Percentiles rank a stretch among this genome's conserved stretches.
These are phyloP conservation scores for Verticillium tricorpus DNA, from an alignment of 2,329 filamentous ascomycete genomes.

Conservation along the genomic window DNA sequence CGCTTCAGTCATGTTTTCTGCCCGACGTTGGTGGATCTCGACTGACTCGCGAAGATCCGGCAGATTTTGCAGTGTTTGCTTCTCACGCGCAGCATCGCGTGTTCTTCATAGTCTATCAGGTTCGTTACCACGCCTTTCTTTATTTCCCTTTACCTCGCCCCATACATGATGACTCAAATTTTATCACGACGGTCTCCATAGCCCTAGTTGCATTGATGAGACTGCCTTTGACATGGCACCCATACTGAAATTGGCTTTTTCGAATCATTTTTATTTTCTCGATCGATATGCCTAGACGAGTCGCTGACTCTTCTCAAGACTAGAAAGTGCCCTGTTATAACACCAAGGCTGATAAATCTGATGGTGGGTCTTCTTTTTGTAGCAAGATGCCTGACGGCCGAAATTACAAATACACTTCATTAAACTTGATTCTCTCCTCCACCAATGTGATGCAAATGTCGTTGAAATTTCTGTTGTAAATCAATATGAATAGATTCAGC, in stretches of 20 bases:
- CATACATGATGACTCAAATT: slow-evolving; percentile 14
- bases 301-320: not conserved
- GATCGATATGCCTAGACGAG: not conserved
- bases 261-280: not conserved
- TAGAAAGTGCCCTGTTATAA: not conserved
- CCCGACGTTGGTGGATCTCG: not conserved
- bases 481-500: too few species aligned
- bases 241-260: slow-evolving; percentile 10
- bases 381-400: not conserved
- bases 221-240: slow-evolving; percentile 15
- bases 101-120: not conserved
- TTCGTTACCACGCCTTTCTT: not conserved
- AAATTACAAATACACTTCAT: not conserved
- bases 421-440: not conserved
- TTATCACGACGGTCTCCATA: slow-evolving; percentile 17
- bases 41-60: not conserved
- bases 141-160: not conserved
- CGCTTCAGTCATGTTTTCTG: not conserved
- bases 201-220: slow-evolving; percentile 15
- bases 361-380: not conserved
- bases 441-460: not conserved
- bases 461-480: not conserved
- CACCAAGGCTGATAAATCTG: not conserved
- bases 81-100: not conserved
- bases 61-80: not conserved